phyloP scores from a whole-genome alignment of 257 asterid species.

The Gentiana straminea region DNA sequence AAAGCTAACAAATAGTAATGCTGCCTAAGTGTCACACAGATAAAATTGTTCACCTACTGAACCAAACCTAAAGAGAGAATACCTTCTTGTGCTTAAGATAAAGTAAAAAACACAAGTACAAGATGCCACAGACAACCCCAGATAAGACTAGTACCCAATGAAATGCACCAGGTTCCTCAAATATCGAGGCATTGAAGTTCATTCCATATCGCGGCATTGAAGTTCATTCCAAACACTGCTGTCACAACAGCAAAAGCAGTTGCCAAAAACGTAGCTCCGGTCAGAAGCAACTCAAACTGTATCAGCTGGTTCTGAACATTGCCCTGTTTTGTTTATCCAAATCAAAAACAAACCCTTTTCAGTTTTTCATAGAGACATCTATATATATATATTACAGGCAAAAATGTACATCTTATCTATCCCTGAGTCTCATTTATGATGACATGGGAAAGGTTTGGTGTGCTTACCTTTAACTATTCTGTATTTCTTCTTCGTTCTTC shows the following conservation, averaged over 20 bases:
- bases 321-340: slow-evolving; percentile 44
- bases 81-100: slow-evolving; percentile 83
- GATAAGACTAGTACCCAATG: slow-evolving; percentile 62
- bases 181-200: slow-evolving; percentile 9
- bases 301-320: slow-evolving; percentile 94
- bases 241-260: slow-evolving; percentile 80
- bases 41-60: no score
- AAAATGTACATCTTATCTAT: not conserved
- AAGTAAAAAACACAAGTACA: slow-evolving; percentile 47
- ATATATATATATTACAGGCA: not conserved
- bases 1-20: no score
- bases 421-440: slow-evolving; percentile 34
- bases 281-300: slow-evolving; percentile 82
- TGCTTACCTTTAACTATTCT: no score
- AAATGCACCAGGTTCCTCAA: slow-evolving; percentile 49
- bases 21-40: no score
- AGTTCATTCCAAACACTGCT: slow-evolving; percentile 92
- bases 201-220: slow-evolving; percentile 26
- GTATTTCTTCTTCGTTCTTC: no score
- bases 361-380: not conserved
- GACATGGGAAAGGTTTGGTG: slow-evolving; percentile 85
- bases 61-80: slow-evolving; percentile 36
- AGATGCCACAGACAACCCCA: slow-evolving; percentile 46
- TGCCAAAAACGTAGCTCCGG: slow-evolving; percentile 94
- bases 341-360: not conserved